Conservation (phyloP, 257 asterid genomes). For the Primulina huaijiensis region DNA sequence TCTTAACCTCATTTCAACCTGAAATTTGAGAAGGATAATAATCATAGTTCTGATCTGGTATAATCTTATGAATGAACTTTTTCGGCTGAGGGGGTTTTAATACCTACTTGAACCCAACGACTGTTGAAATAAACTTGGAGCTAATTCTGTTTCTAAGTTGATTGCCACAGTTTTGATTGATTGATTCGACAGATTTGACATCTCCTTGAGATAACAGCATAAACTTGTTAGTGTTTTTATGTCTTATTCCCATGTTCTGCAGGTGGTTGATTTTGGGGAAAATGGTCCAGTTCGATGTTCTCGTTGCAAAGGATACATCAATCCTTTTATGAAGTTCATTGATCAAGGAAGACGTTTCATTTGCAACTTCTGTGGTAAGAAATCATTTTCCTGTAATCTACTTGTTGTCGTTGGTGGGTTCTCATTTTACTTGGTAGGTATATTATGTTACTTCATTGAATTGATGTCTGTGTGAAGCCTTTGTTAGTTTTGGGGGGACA, state of each 20-base stretch:
- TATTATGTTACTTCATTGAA: constrained; percentile 3
- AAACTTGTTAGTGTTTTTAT: constrained; percentile 3
- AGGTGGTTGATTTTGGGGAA: constrained; percentile 99
- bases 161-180: constrained; percentile 17
- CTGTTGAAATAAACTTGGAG: background rate
- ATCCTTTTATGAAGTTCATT: constrained; percentile 91
- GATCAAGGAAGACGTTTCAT: constrained; percentile 96
- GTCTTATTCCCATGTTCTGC: constrained; percentile 20
- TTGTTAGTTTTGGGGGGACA: constrained; percentile 7
- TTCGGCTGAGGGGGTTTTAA: background rate
- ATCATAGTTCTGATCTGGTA: background rate
- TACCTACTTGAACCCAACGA: background rate
- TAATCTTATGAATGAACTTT: no score
- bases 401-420: constrained; percentile 2
- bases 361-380: constrained; percentile 95
- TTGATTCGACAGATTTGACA: constrained; percentile 5
- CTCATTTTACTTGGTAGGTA: constrained; percentile 11
- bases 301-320: constrained; percentile 96
- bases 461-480: constrained; percentile 6
- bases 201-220: constrained; percentile 15
- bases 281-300: constrained; percentile 98
- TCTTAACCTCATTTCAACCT: background rate
- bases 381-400: constrained; percentile 6
- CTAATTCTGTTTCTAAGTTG: background rate
- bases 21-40: background rate